Conservation (phyloP, 768 basidiomycete species). For the Gloeopeniophorella convolvens region DNA sequence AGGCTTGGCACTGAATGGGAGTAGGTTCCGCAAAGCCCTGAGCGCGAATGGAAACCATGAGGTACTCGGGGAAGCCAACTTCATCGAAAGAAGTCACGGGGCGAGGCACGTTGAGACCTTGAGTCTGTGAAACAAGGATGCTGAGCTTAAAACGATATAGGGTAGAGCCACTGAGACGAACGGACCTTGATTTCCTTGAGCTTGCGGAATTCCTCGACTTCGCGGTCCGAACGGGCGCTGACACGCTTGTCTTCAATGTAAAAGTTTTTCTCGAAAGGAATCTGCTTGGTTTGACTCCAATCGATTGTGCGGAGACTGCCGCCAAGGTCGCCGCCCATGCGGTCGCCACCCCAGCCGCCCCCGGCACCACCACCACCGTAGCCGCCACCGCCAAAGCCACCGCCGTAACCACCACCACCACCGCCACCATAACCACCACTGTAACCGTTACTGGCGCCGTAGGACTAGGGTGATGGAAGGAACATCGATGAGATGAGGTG, state of each 20-base stretch:
- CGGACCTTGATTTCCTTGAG: conserved; percentile 80
- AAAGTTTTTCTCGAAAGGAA: conserved; percentile 97
- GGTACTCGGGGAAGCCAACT: conserved; percentile 92
- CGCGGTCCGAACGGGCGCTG: conserved; percentile 65
- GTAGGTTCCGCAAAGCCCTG: conserved; percentile 91
- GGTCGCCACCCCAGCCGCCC: conserved; percentile 49
- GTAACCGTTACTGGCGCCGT: conserved; percentile 32
- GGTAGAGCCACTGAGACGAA: not conserved
- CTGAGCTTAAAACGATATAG: not conserved
- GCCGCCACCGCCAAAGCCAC: conserved; percentile 37
- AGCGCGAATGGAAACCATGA: conserved; percentile 87
- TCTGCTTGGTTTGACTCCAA: conserved; percentile 69
- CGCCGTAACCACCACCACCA: conserved; percentile 28
- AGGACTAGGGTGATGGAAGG: conserved; percentile 21
- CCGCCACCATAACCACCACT: conserved; percentile 32
- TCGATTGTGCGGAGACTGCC: conserved; percentile 77
- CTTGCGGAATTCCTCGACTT: conserved; percentile 82
- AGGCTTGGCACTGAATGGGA: conserved; percentile 97
- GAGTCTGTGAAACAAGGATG: conserved; percentile 48
- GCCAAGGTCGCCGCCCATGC: conserved; percentile 78
- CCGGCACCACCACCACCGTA: conserved; percentile 46
- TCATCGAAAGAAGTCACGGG: conserved; percentile 93
- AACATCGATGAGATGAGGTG: not conserved
- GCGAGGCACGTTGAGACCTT: conserved; percentile 82
- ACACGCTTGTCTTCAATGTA: conserved; percentile 89